Evolutionary conservation across 2,329 filamentous ascomycete genomes (phyloP).

Genomic region (Xylariaceae sp.): DNA sequence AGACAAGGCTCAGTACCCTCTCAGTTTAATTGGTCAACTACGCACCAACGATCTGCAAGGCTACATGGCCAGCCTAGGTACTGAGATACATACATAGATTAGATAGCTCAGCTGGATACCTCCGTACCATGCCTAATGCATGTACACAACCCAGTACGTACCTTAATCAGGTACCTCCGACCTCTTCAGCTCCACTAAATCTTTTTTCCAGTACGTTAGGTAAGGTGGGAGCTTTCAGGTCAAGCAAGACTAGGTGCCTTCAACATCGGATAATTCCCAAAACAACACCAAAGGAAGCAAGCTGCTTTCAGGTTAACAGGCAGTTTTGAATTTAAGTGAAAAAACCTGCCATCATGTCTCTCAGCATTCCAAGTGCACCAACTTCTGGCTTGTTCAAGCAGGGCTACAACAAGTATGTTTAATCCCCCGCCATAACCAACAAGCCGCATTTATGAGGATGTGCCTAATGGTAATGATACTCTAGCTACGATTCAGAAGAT

Average conservation of each 20-base stretch:
- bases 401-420: slow-evolving; percentile 88
- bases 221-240: background rate
- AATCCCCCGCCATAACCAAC: slow-evolving; percentile 30
- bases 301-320: background rate
- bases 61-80: background rate
- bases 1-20: background rate
- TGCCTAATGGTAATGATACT: slow-evolving; percentile 37
- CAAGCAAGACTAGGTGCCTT: slow-evolving; percentile 3
- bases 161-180: background rate
- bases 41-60: slow-evolving; percentile 4
- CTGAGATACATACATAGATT: background rate
- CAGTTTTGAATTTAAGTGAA: background rate
- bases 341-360: slow-evolving; percentile 68
- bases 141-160: slow-evolving; percentile 2
- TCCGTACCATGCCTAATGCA: too few species aligned
- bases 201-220: background rate
- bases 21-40: background rate
- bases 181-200: background rate
- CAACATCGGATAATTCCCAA: slow-evolving; percentile 2
- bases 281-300: background rate
- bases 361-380: slow-evolving; percentile 92
- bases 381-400: slow-evolving; percentile 93
- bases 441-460: slow-evolving; percentile 18
- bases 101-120: too few species aligned
- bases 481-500: slow-evolving; percentile 97